Evolutionary conservation across 2,329 filamentous ascomycete genomes (phyloP), one percentile per base, ranked within the genome.

Genomic region (Torrubiellomyces zombiae): DNA sequence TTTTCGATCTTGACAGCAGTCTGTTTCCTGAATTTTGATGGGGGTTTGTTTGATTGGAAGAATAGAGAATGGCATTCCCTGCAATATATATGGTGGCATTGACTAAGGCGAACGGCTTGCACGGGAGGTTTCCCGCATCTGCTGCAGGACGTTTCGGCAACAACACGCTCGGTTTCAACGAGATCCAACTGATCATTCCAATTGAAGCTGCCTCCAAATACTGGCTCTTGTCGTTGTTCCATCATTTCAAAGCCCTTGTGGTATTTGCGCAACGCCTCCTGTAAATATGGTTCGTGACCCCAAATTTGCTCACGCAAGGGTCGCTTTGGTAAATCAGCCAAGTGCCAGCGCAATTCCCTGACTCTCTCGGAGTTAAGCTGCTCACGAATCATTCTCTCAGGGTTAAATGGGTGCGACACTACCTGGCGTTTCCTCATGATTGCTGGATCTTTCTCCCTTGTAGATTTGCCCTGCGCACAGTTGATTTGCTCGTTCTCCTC

Each of bases 321-420:
- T 21, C 2, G 31, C n/a, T 3, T 25, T 7, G 1, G 4, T 4
- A 20, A 6, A n/a, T n/a, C 13, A 3, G 10, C 7, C 2, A 36
- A 20, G 1, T 7, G 12, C 1, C 10, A 9, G n/a, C 11, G 23
- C 4, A 38, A 12, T 2, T 3, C 1, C 4, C 9, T 10, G 5
- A 44, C 22, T 0, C 26, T 17, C 1, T 18, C 11, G 0, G 15
- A 8, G 0, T 25, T 9, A 3, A 32, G 7, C 0, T 9, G 5
- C 5, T 23, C 7, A 21, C 32, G 31, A 7, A 48, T 25, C 11
- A 42, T 25, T 2, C 10, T 32, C 9, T 51, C 47, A 0, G 50
- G 28, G 8, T 34, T 37, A 23, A 47, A 46, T 0, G 36, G 20
- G 13, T 51, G 48, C 1, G 47, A 50, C 0, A 37, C n/a, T n/a